Conservation (phyloP, 2,329 filamentous ascomycete genomes). For the Diaporthe sp. region DNA sequence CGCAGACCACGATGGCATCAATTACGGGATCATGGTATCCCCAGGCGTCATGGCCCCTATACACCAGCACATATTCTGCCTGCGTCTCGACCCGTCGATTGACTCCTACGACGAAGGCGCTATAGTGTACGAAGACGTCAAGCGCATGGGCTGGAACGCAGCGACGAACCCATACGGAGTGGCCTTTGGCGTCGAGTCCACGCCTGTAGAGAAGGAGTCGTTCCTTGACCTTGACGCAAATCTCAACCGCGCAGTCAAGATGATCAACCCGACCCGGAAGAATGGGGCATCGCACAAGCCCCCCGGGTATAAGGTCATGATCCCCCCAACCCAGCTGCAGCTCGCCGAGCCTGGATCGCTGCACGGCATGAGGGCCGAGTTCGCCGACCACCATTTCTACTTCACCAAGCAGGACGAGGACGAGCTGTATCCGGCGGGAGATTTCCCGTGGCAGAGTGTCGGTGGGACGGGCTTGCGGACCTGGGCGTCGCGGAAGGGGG, state of each 20-base stretch:
- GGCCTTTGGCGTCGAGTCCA: slow-evolving; percentile 62
- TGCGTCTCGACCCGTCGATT: slow-evolving; percentile 73
- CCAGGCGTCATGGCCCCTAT: slow-evolving; percentile 73
- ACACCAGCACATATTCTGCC: slow-evolving; percentile 83
- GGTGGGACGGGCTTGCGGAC: slow-evolving; percentile 49
- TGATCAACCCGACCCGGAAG: slow-evolving; percentile 62
- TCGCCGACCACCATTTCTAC: slow-evolving; percentile 52
- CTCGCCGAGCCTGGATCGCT: slow-evolving; percentile 58
- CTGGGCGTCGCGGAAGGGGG: slow-evolving; percentile 56
- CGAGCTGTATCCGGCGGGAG: slow-evolving; percentile 53
- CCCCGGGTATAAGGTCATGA: slow-evolving; percentile 68
- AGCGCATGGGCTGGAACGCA: slow-evolving; percentile 59
- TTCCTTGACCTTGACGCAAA: slow-evolving; percentile 61
- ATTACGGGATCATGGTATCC: slow-evolving; percentile 72
- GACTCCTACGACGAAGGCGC: slow-evolving; percentile 67
- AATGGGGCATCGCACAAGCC: slow-evolving; percentile 67
- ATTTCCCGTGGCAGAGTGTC: slow-evolving; percentile 56
- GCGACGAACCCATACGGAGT: slow-evolving; percentile 61
- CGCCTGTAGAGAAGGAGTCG: slow-evolving; percentile 58
- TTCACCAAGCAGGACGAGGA: slow-evolving; percentile 52
- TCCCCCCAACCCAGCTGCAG: slow-evolving; percentile 69
- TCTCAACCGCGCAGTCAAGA: slow-evolving; percentile 68
- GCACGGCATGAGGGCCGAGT: slow-evolving; percentile 52
- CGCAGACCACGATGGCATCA: slow-evolving; percentile 58
- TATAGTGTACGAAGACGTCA: slow-evolving; percentile 70